Evolutionary conservation across 805 yeast species (phyloP).

Genomic region (Nakazawaea siamensis): DNA sequence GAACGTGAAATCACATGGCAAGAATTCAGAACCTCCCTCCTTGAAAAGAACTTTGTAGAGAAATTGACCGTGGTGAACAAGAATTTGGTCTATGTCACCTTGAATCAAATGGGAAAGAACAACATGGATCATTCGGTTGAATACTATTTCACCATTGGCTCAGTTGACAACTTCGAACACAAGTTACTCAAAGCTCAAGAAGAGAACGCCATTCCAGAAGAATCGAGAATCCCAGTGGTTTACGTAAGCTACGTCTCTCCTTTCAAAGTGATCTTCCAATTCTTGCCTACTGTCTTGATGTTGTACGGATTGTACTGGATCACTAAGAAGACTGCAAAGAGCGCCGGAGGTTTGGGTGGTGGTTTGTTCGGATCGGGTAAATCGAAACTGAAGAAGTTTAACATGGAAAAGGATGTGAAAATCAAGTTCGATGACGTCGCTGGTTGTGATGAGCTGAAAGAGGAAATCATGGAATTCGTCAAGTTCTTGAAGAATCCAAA

Average conservation of each 20-base stretch:
- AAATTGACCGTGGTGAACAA: constrained; percentile 68
- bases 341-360: constrained; percentile 31
- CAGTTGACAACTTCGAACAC: constrained; percentile 78
- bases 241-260: constrained; percentile 65
- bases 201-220: constrained; percentile 53
- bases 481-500: constrained; percentile 77
- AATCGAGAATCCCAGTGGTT: constrained; percentile 68
- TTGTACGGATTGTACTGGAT: constrained; percentile 74
- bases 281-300: constrained; percentile 73
- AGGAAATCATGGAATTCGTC: constrained; percentile 93
- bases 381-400: constrained; percentile 71
- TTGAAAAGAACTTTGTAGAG: constrained; percentile 73
- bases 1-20: constrained; percentile 35
- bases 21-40: constrained; percentile 73
- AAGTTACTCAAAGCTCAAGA: constrained; percentile 71
- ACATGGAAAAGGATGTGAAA: constrained; percentile 76
- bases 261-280: constrained; percentile 54
- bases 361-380: constrained; percentile 75
- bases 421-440: constrained; percentile 86
- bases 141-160: constrained; percentile 72
- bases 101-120: constrained; percentile 33
- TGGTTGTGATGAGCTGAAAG: constrained; percentile 91
- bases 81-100: constrained; percentile 60
- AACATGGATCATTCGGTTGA: constrained; percentile 20
- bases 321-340: constrained; percentile 37